Percentiles rank a stretch among this genome's conserved stretches.
These are phyloP conservation scores for Halenospora varia DNA, from an alignment of 495 filamentous ascomycete species.

Conservation along the genomic window DNA sequence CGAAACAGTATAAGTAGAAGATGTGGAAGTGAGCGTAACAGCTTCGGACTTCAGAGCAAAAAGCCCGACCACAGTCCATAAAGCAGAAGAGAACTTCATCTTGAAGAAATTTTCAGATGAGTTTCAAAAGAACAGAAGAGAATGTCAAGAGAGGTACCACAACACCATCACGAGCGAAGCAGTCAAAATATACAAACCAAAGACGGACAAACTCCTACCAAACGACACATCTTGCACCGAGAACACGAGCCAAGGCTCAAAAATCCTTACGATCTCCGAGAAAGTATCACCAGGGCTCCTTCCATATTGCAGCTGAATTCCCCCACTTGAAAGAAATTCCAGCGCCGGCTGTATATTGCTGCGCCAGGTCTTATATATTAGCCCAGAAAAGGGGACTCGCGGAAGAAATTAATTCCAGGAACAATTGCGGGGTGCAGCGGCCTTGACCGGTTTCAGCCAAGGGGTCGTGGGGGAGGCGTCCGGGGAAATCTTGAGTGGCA, in stretches of 20 bases:
- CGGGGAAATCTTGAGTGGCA: no score
- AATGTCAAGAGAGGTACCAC: not conserved
- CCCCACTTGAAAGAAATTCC: not conserved
- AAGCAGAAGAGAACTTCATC: not conserved
- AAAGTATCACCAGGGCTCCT: not conserved
- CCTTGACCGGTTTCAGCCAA: not conserved
- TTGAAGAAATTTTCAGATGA: not conserved
- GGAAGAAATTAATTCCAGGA: not conserved
- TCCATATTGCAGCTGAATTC: not conserved
- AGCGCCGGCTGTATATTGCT: not conserved
- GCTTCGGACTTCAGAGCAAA: not conserved
- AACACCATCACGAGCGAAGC: not conserved
- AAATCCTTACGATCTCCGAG: not conserved
- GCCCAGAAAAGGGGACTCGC: not conserved
- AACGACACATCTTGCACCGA: not conserved
- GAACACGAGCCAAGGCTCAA: not conserved
- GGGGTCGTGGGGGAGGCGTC: no score
- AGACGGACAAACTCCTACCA: not conserved
- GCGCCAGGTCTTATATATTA: not conserved
- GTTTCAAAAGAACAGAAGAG: not conserved
- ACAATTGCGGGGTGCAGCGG: not conserved
- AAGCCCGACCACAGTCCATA: not conserved
- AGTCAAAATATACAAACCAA: not conserved
- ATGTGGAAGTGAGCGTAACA: not conserved
- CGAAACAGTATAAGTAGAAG: constrained; percentile 42